Evolutionary conservation across 345 rosid species (phyloP).

Genomic region (Pugionium cornutum): DNA sequence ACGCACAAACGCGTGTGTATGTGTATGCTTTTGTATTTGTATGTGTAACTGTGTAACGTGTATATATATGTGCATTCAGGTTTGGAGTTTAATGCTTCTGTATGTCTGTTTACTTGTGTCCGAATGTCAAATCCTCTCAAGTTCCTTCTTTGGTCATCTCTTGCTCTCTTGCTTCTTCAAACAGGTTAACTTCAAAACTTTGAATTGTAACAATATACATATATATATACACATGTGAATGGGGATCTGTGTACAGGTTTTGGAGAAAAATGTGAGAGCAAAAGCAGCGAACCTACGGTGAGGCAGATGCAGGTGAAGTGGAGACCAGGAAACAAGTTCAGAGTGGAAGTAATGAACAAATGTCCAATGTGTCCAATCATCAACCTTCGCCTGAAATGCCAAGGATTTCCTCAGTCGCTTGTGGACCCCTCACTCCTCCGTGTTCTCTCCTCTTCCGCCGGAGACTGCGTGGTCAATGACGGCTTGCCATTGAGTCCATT

Average conservation of each 20-base stretch:
- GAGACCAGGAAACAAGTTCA: conserved; percentile 33
- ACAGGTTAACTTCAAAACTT: neutral
- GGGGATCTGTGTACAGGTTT: conserved; percentile 18
- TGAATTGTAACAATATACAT: neutral
- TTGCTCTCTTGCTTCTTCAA: conserved; percentile 15
- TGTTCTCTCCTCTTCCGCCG: conserved; percentile 35
- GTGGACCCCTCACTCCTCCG: conserved; percentile 26
- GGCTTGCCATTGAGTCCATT: conserved; percentile 40
- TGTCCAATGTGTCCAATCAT: conserved; percentile 43
- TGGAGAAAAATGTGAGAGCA: conserved; percentile 36
- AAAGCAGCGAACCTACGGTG: conserved; percentile 33
- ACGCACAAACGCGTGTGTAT: neutral
- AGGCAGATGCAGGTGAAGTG: conserved; percentile 33
- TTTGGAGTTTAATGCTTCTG: neutral
- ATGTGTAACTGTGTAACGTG: neutral
- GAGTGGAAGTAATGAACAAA: conserved; percentile 38
- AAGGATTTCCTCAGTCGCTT: no score
- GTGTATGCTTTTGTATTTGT: neutral
- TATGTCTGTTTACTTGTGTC: neutral
- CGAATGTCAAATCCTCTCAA: conserved; percentile 17
- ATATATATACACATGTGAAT: conserved; percentile 9
- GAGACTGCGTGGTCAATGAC: conserved; percentile 35
- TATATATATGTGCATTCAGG: no score
- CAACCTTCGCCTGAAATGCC: conserved; percentile 38
- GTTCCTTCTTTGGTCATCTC: conserved; percentile 33